Percentiles rank a stretch among this genome's conserved stretches.
Conservation (phyloP, 306 rosid species). For the Hippophae tibetana region DNA sequence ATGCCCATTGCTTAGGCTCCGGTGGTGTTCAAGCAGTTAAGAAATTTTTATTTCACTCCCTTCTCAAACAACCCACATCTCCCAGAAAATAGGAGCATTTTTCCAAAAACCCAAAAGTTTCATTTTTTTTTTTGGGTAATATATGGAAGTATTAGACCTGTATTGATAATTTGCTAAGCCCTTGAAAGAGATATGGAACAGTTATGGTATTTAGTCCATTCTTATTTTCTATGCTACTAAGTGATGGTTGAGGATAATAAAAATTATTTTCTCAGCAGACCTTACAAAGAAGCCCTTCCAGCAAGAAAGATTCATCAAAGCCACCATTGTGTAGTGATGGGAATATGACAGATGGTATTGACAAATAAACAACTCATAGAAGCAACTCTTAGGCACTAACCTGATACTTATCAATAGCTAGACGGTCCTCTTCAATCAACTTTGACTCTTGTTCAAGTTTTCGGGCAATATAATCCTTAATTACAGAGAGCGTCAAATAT, state of each 20-base stretch:
- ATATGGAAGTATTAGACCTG: too few relatives aligned
- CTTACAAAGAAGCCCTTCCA: conserved; percentile 5
- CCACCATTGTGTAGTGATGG: conserved; percentile 5
- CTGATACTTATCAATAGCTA: conserved; percentile 88
- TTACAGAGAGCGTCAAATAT: conserved; percentile 86
- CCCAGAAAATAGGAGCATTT: neutral
- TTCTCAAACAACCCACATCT: neutral
- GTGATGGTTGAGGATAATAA: too few relatives aligned
- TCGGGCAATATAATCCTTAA: conserved; percentile 89
- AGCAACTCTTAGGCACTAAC: conserved; percentile 27
- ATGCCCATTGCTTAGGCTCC: neutral
- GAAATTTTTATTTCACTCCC: neutral
- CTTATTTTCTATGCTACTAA: too few relatives aligned
- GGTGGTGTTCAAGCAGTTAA: neutral
- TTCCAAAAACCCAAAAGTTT: neutral
- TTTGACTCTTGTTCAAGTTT: conserved; percentile 94
- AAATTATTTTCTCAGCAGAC: neutral
- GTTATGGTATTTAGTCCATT: too few relatives aligned
- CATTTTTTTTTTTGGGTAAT: neutral
- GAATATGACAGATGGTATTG: neutral
- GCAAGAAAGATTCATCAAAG: neutral
- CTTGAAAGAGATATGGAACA: too few relatives aligned
- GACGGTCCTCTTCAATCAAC: conserved; percentile 85
- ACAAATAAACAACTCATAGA: conserved; percentile 7
- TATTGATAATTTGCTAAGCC: too few relatives aligned